Conservation (phyloP, 2,329 filamentous ascomycete species). For the Bretziella fagacearum region DNA sequence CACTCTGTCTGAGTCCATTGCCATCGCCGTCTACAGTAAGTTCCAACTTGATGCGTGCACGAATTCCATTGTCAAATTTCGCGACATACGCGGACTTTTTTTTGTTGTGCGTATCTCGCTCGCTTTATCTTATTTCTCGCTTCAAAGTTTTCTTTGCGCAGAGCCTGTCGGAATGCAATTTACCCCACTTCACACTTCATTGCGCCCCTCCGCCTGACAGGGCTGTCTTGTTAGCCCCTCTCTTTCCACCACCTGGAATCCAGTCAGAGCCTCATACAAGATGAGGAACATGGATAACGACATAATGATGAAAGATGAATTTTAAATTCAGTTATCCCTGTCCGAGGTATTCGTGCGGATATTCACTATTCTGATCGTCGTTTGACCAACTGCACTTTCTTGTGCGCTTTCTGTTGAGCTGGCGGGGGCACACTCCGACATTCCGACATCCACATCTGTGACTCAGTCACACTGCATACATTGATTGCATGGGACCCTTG, state of each 20-base stretch:
- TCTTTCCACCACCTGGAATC: too few relatives aligned
- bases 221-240: too few relatives aligned
- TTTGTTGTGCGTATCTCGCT: background rate
- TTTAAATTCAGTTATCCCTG: slow-evolving; percentile 16
- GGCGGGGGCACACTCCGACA: background rate
- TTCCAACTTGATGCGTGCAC: too few relatives aligned
- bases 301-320: slow-evolving; percentile 14
- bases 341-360: slow-evolving; percentile 16
- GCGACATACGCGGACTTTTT: too few relatives aligned
- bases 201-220: too few relatives aligned
- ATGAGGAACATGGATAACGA: too few relatives aligned
- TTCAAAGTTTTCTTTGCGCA: too few relatives aligned
- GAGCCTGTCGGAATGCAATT: too few relatives aligned
- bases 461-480: background rate
- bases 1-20: slow-evolving; percentile 73
- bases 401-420: background rate
- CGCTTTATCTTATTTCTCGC: too few relatives aligned
- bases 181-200: too few relatives aligned
- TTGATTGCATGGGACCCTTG: background rate
- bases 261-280: background rate
- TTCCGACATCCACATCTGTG: background rate
- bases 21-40: slow-evolving; percentile 96
- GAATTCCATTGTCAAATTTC: too few relatives aligned
- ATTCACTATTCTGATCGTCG: slow-evolving; percentile 14
- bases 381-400: slow-evolving; percentile 1